A percentile compares a stretch with the other conserved stretches of the same genome.
phyloP scores from a whole-genome alignment of 2,329 filamentous ascomycete genomes.

The Ophiocordyceps camponoti-leonardi region DNA sequence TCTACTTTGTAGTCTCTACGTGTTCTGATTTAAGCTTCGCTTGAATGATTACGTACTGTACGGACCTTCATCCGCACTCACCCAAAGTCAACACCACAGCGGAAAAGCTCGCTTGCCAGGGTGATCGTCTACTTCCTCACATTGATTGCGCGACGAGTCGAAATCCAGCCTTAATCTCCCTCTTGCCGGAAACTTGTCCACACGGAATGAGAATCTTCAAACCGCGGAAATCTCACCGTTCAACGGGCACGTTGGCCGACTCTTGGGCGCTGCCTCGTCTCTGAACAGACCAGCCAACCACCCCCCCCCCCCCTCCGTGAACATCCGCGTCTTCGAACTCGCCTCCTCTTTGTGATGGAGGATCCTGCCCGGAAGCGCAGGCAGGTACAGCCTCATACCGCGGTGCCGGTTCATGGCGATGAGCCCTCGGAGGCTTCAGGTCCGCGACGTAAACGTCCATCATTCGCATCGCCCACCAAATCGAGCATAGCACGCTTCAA shows the following conservation, averaged over 20 bases:
- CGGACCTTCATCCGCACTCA: too few species aligned
- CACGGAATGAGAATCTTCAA: neutral
- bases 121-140: too few species aligned
- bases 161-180: too few species aligned
- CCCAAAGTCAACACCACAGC: too few species aligned
- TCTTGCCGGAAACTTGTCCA: neutral
- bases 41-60: too few species aligned
- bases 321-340: neutral
- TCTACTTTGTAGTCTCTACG: too few species aligned
- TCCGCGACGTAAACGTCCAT: slow-evolving; percentile 24
- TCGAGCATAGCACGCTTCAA: slow-evolving; percentile 45
- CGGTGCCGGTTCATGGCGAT: neutral
- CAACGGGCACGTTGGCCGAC: neutral
- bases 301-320: neutral
- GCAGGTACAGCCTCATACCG: neutral
- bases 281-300: neutral
- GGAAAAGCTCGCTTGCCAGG: too few species aligned
- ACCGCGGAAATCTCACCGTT: neutral
- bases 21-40: too few species aligned
- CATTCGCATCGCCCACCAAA: slow-evolving; percentile 50
- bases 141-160: too few species aligned
- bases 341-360: neutral
- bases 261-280: neutral
- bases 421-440: slow-evolving; percentile 5
- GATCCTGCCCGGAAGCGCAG: neutral